Conservation (phyloP, 2,329 filamentous ascomycete species). For the Penicillium sp. region DNA sequence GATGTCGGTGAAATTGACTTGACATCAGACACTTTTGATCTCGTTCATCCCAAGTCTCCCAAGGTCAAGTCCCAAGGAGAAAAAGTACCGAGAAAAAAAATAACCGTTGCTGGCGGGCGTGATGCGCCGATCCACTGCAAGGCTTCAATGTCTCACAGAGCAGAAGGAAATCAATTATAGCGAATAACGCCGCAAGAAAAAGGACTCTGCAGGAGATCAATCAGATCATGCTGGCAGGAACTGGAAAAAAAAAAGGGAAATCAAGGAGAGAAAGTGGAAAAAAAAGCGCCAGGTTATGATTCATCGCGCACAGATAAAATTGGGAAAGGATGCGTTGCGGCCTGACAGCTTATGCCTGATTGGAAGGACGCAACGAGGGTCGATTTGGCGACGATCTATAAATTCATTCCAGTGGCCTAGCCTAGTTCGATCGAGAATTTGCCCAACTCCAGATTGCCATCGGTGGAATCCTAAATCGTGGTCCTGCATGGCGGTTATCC, state of each 20-base stretch:
- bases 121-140: constrained; percentile 34
- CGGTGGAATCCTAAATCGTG: background rate
- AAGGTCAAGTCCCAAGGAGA: constrained; percentile 18
- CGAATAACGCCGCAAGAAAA: constrained; percentile 20
- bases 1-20: constrained; percentile 28
- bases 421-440: background rate
- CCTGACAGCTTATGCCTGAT: constrained; percentile 37
- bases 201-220: constrained; percentile 34
- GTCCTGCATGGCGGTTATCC: constrained; percentile 10
- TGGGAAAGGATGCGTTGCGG: constrained; percentile 33
- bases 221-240: constrained; percentile 15
- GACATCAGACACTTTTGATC: constrained; percentile 9
- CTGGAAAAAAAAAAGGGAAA: background rate
- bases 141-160: constrained; percentile 30
- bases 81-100: constrained; percentile 13
- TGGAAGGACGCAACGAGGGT: constrained; percentile 22
- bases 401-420: background rate
- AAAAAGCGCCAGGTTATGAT: constrained; percentile 21
- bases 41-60: constrained; percentile 10
- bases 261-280: constrained; percentile 10
- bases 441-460: background rate
- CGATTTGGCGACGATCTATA: constrained; percentile 2
- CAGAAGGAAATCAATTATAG: background rate
- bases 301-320: constrained; percentile 33
- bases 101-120: constrained; percentile 17